A percentile compares a stretch with the other conserved stretches of the same genome.
These are phyloP conservation scores for Angomonas deanei DNA, from an alignment of 208 protist genomes.

Conservation along the genomic window DNA sequence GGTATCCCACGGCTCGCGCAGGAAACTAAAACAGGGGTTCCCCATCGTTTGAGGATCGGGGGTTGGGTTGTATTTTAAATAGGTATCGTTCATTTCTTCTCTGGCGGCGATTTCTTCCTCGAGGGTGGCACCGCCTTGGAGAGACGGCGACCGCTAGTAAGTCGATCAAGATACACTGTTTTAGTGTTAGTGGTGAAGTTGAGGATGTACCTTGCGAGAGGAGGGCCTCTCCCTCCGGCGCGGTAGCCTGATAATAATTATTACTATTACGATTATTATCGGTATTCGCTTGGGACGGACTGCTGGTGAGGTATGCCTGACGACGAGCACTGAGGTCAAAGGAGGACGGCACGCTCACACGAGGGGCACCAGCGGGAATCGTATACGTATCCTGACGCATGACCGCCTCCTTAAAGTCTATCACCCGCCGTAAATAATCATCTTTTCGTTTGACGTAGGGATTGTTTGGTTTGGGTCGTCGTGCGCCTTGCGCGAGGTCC, in stretches of 20 bases:
- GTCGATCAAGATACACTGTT: constrained; percentile 54
- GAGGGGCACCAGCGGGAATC: neutral
- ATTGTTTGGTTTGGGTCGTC: neutral
- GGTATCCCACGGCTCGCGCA: constrained; percentile 19
- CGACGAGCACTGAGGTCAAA: neutral
- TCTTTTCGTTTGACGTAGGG: neutral
- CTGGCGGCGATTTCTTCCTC: constrained; percentile 75
- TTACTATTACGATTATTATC: neutral
- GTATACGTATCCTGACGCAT: neutral
- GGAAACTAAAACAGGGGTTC: constrained; percentile 67
- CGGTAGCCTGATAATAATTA: neutral
- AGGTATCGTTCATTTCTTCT: constrained; percentile 24
- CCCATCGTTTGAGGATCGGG: constrained; percentile 9
- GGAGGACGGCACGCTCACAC: neutral
- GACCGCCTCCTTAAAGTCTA: neutral
- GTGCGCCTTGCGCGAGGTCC: neutral
- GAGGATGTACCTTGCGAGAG: constrained; percentile 21
- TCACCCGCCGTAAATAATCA: neutral
- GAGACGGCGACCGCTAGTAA: constrained; percentile 54
- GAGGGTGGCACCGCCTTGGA: constrained; percentile 60
- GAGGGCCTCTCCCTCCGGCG: neutral
- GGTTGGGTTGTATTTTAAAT: neutral
- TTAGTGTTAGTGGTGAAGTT: constrained; percentile 39
- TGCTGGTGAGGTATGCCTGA: neutral
- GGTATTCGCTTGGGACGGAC: neutral